A percentile compares a stretch with the other conserved stretches of the same genome.
Evolutionary conservation across 2,329 filamentous ascomycete genomes (phyloP).

Genomic region (Cladosporium sp.): DNA sequence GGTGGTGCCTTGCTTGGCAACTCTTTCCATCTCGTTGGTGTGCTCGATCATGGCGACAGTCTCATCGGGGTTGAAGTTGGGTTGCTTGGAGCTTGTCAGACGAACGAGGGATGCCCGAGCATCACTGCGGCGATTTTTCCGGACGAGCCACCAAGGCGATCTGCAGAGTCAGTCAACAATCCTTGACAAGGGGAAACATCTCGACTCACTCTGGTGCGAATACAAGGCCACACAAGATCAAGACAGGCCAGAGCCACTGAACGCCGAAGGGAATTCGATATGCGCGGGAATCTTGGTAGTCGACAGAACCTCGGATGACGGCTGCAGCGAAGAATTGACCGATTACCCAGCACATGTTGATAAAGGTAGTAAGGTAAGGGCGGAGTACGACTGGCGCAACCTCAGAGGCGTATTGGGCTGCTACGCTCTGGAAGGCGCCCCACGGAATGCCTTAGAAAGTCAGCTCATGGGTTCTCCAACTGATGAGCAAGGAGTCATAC

Average conservation of each 20-base stretch:
- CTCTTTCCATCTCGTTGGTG: slow-evolving; percentile 46
- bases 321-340: slow-evolving; percentile 44
- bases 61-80: slow-evolving; percentile 62
- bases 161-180: neutral
- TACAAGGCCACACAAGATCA: slow-evolving; percentile 33
- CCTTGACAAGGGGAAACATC: neutral
- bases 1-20: slow-evolving; percentile 15
- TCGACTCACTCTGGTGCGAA: slow-evolving; percentile 24
- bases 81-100: slow-evolving; percentile 13
- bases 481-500: slow-evolving; percentile 24
- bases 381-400: slow-evolving; percentile 30
- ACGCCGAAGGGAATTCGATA: slow-evolving; percentile 37
- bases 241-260: slow-evolving; percentile 33
- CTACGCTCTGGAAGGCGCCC: slow-evolving; percentile 29
- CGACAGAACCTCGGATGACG: slow-evolving; percentile 26
- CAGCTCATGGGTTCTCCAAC: neutral
- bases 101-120: slow-evolving; percentile 14
- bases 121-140: slow-evolving; percentile 20
- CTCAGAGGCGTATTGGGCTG: slow-evolving; percentile 36
- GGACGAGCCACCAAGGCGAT: slow-evolving; percentile 28
- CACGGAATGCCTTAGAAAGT: slow-evolving; percentile 28
- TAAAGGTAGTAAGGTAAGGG: slow-evolving; percentile 22
- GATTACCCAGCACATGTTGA: slow-evolving; percentile 40
- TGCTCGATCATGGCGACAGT: slow-evolving; percentile 87
- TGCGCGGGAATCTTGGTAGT: slow-evolving; percentile 27